Base-by-base conservation (phyloP, 2,329 filamentous ascomycete species). In the Teratosphaeria viscida region DNA sequence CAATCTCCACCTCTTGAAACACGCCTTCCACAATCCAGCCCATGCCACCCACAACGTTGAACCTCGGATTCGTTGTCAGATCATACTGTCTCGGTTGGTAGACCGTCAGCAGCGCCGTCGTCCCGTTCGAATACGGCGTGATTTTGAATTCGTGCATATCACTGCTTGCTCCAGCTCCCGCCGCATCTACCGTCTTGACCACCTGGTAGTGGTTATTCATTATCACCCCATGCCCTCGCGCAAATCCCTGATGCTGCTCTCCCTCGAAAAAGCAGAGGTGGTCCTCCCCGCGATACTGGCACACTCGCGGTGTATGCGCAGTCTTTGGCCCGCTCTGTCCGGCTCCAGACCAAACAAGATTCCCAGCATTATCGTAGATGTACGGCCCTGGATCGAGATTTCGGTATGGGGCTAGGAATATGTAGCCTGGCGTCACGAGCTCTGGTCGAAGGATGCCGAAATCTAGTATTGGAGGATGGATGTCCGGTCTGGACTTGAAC, bases 1-100 rank as follows among this genome's bases (percentile, higher is more conserved):
- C 74, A 52, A 82, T 79, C 59, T 83, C 77, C 35, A 82, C 72
- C 68, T 82, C 80, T 65, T 82, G 79, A 61, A 82, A 81, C 2
- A 80, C 72, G 58, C 78, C 78, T 66, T 81, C 76, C 63, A 81
- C 77, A 39, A 82, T 67, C 77, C 78, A 82, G 1, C 78, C 78
- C 61, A 80, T 72, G 3, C 78, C 78, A 7, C 72, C 68, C 55
- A 72, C 64, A 14, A 75, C 61, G 29, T 73, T 71, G 60, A 71
- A 74, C 14, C 66, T 62, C 27, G 70, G 65, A 55, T 73, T 73
- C 11, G 65, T 69, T 5, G 74, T 78, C 70, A 81, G 73, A 60
- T 81, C 79, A 64, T 78, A 75, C 64, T 72, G 70, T 27, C 70
- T 64, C 14, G 72, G 70, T 59, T 75, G 71, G 57, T 75, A 75